Evolutionary conservation across 306 rosid species (phyloP).

Genomic region (Myrica gale): DNA sequence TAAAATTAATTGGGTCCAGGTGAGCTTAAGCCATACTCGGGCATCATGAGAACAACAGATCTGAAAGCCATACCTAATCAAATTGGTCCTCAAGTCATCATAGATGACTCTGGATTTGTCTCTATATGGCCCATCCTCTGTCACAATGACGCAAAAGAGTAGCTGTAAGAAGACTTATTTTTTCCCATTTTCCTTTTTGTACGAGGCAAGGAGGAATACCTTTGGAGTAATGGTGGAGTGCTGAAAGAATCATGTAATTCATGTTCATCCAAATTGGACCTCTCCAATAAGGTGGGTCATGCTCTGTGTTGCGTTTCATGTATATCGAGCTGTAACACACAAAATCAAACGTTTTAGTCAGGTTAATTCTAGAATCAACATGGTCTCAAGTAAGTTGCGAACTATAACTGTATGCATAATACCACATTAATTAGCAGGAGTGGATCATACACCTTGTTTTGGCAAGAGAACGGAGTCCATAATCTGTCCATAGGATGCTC

Average conservation of each 20-base stretch:
- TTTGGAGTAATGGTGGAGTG: constrained; percentile 83
- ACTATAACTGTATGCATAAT: neutral
- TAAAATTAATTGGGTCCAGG: neutral
- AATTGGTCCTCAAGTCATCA: constrained; percentile 63
- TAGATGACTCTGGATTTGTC: constrained; percentile 66
- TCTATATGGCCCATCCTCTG: constrained; percentile 78
- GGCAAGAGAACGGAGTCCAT: constrained; percentile 94
- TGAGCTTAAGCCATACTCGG: neutral
- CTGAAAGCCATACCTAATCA: constrained; percentile 57
- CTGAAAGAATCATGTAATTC: constrained; percentile 77
- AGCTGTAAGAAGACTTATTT: neutral
- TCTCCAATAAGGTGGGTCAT: constrained; percentile 96
- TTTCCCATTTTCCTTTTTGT: too few relatives aligned
- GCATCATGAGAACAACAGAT: neutral
- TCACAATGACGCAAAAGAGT: constrained; percentile 21
- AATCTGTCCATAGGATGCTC: constrained; percentile 77
- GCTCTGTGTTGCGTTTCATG: constrained; percentile 92
- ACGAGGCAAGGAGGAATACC: constrained; percentile 37
- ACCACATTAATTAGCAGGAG: constrained; percentile 5
- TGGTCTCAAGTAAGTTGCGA: constrained; percentile 16
- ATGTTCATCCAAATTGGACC: constrained; percentile 87
- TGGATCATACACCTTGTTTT: constrained; percentile 61
- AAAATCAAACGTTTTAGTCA: neutral
- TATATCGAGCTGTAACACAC: constrained; percentile 56
- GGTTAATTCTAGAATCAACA: constrained; percentile 20